These are phyloP conservation scores for Phytophthora foliorum DNA, from an alignment of 352 stramenopile species.

Conservation along the genomic window DNA sequence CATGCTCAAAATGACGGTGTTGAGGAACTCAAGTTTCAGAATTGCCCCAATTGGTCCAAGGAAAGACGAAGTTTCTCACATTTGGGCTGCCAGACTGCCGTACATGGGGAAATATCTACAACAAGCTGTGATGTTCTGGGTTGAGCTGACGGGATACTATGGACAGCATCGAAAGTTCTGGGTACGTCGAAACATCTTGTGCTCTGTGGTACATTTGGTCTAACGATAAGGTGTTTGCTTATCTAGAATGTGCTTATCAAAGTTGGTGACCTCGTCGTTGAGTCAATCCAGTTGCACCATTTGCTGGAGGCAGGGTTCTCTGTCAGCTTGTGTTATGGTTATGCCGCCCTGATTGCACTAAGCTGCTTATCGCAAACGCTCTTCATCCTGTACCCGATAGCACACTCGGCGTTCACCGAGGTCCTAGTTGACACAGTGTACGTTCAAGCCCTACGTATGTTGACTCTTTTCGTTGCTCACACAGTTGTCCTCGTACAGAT, in stretches of 20 bases:
- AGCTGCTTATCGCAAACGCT: constrained; percentile 8
- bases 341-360: constrained; percentile 16
- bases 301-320: constrained; percentile 24
- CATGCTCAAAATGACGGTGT: constrained; percentile 37
- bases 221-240: neutral
- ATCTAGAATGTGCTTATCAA: constrained; percentile 18
- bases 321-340: constrained; percentile 11
- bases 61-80: neutral
- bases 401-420: constrained; percentile 18
- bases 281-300: constrained; percentile 7
- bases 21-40: constrained; percentile 10
- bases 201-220: neutral
- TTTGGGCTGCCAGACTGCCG: neutral
- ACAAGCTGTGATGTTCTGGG: constrained; percentile 8
- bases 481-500: neutral
- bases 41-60: neutral
- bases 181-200: constrained; percentile 1
- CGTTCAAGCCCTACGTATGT: neutral
- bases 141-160: constrained; percentile 19
- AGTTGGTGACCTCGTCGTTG: constrained; percentile 14
- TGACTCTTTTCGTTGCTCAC: neutral
- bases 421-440: constrained; percentile 28
- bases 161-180: constrained; percentile 19
- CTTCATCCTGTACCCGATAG: constrained; percentile 9
- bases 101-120: constrained; percentile 23